Evolutionary conservation across 352 stramenopile genomes (phyloP), one percentile per base, ranked within the genome.

Genomic region (Globisporangium spinosum): DNA sequence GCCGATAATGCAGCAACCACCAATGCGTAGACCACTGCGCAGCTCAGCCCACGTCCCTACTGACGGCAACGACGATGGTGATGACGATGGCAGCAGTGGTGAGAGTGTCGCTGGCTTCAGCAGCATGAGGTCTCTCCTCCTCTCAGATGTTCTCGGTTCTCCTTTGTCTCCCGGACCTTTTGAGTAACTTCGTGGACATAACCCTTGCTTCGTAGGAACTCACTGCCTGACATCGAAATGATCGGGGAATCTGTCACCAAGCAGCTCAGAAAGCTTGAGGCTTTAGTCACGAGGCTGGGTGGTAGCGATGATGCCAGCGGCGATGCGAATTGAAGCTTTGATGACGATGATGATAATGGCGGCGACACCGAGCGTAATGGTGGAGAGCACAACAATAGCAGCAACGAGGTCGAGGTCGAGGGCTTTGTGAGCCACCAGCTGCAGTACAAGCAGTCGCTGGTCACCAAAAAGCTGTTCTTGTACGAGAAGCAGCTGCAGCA

Each of bases 381-480:
- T 40, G 34, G 34, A 38, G 34, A 49, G 22, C 58, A 72, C 60
- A 57, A 65, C 15, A 75, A 68, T 4, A 65, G 25, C 45, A 57
- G 27, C 43, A 15, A 68, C 63, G 68, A 43, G 54, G 65, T 55
- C 64, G 62, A 65, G 34, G 59, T 64, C 35, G 64, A 63, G 1
- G 75, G 73, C 3, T 89, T 89, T 51, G 43, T 82, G 56, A 78
- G 79, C 65, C 79, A 83, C 57, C 75, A 84, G 57, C 73, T 71
- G 4, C 68, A 75, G 25, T 80, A 81, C 17, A 72, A 78, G 43
- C 72, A 84, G 34, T 71, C 62, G 17, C 43, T 87, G 8, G 70
- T 90, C 35, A 68, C 68, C 34, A 89, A 89, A 69, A 86, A 87
- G 51, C 67, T 91, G 8, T 70, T 78, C 29, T 43, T 89, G 35